Base-by-base conservation (phyloP, 1,284 basidiomycete genomes). In the Coniferiporia weirii region DNA sequence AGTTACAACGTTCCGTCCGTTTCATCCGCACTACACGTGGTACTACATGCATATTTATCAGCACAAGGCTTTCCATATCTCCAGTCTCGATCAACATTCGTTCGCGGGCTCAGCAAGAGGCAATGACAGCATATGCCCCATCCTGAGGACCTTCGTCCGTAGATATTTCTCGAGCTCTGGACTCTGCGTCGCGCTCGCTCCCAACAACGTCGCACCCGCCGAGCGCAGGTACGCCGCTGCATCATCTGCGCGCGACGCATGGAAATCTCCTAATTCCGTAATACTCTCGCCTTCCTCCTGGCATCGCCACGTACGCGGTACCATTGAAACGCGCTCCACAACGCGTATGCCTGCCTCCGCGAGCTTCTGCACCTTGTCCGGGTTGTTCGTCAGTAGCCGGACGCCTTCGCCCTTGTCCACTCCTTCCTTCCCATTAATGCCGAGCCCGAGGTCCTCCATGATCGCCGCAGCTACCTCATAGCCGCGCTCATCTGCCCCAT, bases 151-250 rank as follows among this genome's bases (percentile, higher is more conserved):
- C 73, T 99, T 99, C 52, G 97, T 99, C 68, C 92, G 82, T 66
- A 99, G 73, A 70, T 99, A 99, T 74, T 91, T 94, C 68, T 99
- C 94, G 66, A 99, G 72, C 67, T 99, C 97, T 54, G 87, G 85
- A 0, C 93, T 93, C 56, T 87, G 78, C 7, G 91, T 90, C 40
- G 84, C 83, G 35, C 87, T 84, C 1, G 86, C 89, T 1, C 94
- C 94, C 52, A 95, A 87, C 73, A 95, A 81, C 45, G 93, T 93
- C 3, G 89, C 90, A 1, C 93, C 94, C 0, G 77, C 75, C 52
- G 78, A 70, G 57, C 61, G 61, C 61, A 59, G 57, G 40, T 57
- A 53, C 27, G 57, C 61, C 57, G 57, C 57, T 78, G 76, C 62
- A 77, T 73, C 67, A 20, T 48, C 54, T 10, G 35, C 13, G 9